Evolutionary conservation across 257 asterid species (phyloP).

Genomic region (Petunia secreta): DNA sequence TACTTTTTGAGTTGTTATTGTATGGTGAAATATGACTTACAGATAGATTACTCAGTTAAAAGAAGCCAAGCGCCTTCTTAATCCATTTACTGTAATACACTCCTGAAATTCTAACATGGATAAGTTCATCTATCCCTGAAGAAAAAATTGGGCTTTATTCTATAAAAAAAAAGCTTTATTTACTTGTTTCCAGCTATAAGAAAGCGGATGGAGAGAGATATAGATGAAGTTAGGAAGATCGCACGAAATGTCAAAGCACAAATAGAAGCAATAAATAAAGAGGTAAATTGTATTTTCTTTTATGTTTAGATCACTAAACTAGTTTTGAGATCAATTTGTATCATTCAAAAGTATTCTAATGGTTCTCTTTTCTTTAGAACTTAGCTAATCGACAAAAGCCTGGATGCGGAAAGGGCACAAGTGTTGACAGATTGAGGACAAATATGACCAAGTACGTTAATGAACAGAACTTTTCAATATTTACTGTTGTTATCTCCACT

Average conservation of each 20-base stretch:
- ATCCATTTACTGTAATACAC: slow-evolving; percentile 2
- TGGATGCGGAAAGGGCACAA: slow-evolving; percentile 85
- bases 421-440: slow-evolving; percentile 82
- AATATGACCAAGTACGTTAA: slow-evolving; percentile 69
- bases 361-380: slow-evolving; percentile 47
- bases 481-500: background rate
- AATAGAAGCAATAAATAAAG: slow-evolving; percentile 65
- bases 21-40: background rate
- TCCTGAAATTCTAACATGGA: background rate
- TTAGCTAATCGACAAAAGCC: slow-evolving; percentile 80
- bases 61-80: background rate
- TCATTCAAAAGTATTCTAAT: slow-evolving; percentile 27
- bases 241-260: slow-evolving; percentile 75
- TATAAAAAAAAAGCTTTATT: background rate
- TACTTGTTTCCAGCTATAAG: slow-evolving; percentile 61
- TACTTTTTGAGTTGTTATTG: background rate
- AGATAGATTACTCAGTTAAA: background rate
- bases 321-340: background rate
- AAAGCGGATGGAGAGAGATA: slow-evolving; percentile 89
- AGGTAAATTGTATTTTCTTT: slow-evolving; percentile 45
- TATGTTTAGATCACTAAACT: slow-evolving; percentile 1
- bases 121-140: background rate
- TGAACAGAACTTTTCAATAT: background rate
- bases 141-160: background rate
- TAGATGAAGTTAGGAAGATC: slow-evolving; percentile 81